These are phyloP conservation scores for Guyanaporus albipodus DNA, from an alignment of 768 basidiomycete species.

Conservation along the genomic window DNA sequence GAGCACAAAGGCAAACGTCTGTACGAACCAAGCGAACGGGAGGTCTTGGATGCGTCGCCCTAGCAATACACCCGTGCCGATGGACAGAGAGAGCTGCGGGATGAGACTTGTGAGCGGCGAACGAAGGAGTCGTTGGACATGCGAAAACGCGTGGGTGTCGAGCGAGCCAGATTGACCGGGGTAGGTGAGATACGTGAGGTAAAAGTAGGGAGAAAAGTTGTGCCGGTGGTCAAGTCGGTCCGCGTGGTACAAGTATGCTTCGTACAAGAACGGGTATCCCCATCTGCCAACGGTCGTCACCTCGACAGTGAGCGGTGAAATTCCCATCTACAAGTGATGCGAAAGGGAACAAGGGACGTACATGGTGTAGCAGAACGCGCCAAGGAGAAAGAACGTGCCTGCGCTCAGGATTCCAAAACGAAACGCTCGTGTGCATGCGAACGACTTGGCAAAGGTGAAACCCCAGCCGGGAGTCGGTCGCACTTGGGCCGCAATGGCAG, in stretches of 20 bases:
- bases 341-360: constrained; percentile 39
- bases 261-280: constrained; percentile 88
- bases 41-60: constrained; percentile 57
- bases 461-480: constrained; percentile 17
- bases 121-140: constrained; percentile 46
- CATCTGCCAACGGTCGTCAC: constrained; percentile 52
- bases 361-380: constrained; percentile 68
- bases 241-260: constrained; percentile 92
- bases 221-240: constrained; percentile 93
- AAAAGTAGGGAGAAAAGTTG: constrained; percentile 98
- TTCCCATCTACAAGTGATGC: not conserved
- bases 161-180: constrained; percentile 36
- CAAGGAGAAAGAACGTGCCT: constrained; percentile 61
- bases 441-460: constrained; percentile 30
- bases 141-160: constrained; percentile 16
- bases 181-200: constrained; percentile 87
- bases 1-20: constrained; percentile 86
- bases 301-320: not conserved
- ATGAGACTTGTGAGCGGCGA: constrained; percentile 81
- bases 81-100: constrained; percentile 73
- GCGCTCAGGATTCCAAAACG: constrained; percentile 70
- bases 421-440: constrained; percentile 50
- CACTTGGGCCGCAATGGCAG: constrained; percentile 24
- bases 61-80: constrained; percentile 72
- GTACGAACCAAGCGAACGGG: constrained; percentile 84